Base-by-base conservation (phyloP, 192 early-diverging fungal genomes). In the Backusella westeae region DNA sequence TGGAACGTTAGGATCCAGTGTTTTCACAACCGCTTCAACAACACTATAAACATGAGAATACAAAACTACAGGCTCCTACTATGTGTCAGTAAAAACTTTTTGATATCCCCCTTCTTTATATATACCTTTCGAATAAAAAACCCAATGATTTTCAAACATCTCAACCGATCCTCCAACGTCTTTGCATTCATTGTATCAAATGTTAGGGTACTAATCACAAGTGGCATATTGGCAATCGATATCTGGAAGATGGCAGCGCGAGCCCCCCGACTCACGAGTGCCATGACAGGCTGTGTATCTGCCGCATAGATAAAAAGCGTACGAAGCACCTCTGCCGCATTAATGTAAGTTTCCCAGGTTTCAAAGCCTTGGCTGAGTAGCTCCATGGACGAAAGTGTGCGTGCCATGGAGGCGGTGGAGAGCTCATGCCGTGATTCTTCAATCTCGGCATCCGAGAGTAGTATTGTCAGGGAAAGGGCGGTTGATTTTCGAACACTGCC, bases 1-100 rank as follows among this genome's bases (percentile, higher is more conserved):
- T 0, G 93, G 88, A 21, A 85, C 81, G 73, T 94, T 95, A 0
- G 95, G 95, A 78, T 96, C 94, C 34, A 96, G 76, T 35, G 91
- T 90, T 73, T 93, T 95, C 0, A 96, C 94, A 63, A 96, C 91
- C 0, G 91, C 89, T 71, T 94, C 95, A 1, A 91, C 84, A 29
- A 96, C 87, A 3, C 81, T 77, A 6, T 90, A 77, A 7, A 95
- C 78, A 77, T 89, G 85, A 1, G 84, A 76, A 78, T 91, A 89
- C 0, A 95, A 74, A 7, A 96, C 65, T 6, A 86, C 34, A 0
- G 95, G 94, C 80, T 90, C 90, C 91, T 95, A 75, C 12, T 15
- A 23, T 5, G 15, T 34, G 29, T 72, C 8, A 63, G 42, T n/a
- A 39, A 23, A 9, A 32, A 3, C 2, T 32, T 34, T 66, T 52